Evolutionary conservation across 192 early-diverging fungal species (phyloP), one percentile per base, ranked within the genome.

Genomic region (Oehlia diaphana): DNA sequence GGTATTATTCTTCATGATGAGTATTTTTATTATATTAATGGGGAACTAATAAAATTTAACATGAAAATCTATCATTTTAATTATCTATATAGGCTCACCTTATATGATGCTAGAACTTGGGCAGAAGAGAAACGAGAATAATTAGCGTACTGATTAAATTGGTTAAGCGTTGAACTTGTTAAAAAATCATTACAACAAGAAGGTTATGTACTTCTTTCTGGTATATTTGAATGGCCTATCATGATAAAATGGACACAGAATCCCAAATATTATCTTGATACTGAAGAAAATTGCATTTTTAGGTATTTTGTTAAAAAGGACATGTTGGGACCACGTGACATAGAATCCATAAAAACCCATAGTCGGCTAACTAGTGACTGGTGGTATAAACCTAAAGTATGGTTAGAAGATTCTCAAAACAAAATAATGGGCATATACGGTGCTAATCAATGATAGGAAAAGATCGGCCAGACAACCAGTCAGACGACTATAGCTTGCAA

Each of bases 81-180:
- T 35, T 35, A 2, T 4, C 21, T 65, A 65, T 65, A 65, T 65
- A 23, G 21, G 4, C 21, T 9, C 12, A 65, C 63, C 28, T 9
- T 71, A 44, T 71, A 71, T n/a, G n/a, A n/a, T n/a, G n/a, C n/a
- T n/a, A n/a, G n/a, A n/a, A n/a, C n/a, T n/a, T n/a, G n/a, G n/a
- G 35, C 12, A 44, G 42, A 71, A 71, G 69, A 71, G 69, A 71
- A 71, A 71, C 2, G 21, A 71, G 21, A 71, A 9, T 8, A 71
- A 71, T 71, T 71, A 71, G 12, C 21, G 21, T 71, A 71, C 39
- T 7, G 69, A 71, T 71, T 71, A 71, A 37, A 71, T 71, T 71
- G 33, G 69, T 16, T 71, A 44, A 7, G 0, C 33, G 0, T 71
- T 6, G 69, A 71, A 42, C 69, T 0, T 44, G 69, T n/a, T 71